Base-by-base conservation (phyloP, 306 rosid species). In the Sechiopsis laciniata region DNA sequence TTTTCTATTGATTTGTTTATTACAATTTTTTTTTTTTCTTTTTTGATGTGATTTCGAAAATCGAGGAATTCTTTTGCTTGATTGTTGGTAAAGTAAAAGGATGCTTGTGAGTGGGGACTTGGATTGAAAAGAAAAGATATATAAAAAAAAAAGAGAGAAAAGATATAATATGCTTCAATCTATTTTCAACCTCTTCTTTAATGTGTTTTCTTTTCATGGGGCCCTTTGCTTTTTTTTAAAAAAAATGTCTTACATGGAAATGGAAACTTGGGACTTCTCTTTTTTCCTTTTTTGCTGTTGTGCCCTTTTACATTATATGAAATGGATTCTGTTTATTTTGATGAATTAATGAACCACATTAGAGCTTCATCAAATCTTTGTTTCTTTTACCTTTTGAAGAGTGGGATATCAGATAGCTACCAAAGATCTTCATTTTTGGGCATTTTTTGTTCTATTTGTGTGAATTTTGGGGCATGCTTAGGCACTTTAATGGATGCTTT, bases 221-320 rank as follows among this genome's bases (percentile, higher is more conserved):
- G 14, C 85, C 89, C 74, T 52, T 76, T 37, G 61, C 82, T 81
- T 84, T 82, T 80, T 6, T 7, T 6, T 6, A 1, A 37, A 37
- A 37, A 37, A 37, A 37, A 79, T 81, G 91, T 87, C 91, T 84
- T 87, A 82, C 61, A 84, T 84, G 87, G 79, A 79, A 79, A 74
- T 87, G 78, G 72, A 71, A 8, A 80, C 80, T 79, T 76, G 10
- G 68, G 16, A 22, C 76, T 78, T 71, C 79, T 76, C 80, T 37
- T 10, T 29, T 29, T 52, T 26, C n/a, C n/a, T 80, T 75, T 85
- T 84, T 77, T 55, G 68, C 21, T 50, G 45, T 0, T 24, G 19
- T 50, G 19, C 55, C 59, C 78, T 81, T 74, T 71, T 69, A 74
- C 64, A 70, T 82, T 73, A 19, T 51, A 73, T 55, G 26, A 24